Percentiles rank a stretch among this genome's conserved stretches.
Conservation (phyloP, 2,329 filamentous ascomycete species). For the Colletotrichum orchidophilum region DNA sequence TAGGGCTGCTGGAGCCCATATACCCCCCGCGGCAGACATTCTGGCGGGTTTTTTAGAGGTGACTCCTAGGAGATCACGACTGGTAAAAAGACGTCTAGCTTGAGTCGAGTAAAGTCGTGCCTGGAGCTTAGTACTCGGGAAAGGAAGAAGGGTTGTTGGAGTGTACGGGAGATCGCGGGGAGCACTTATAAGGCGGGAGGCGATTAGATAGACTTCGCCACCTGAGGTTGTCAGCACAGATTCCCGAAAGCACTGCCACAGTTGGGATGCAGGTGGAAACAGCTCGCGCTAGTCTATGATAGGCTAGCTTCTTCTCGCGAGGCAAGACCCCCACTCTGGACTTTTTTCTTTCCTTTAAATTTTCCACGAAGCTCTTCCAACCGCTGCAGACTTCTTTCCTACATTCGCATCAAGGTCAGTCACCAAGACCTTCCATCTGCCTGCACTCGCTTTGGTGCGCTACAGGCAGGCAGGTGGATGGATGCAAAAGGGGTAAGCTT, state of each 20-base stretch:
- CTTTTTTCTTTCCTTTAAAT: conserved; percentile 31
- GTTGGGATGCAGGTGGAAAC: conserved; percentile 38
- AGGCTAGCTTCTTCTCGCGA: conserved; percentile 38
- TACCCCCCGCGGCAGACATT: conserved; percentile 66
- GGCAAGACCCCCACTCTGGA: conserved; percentile 8
- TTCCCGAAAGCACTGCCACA: conserved; percentile 47
- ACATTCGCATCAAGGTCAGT: conserved; percentile 36
- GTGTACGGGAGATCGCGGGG: conserved; percentile 35
- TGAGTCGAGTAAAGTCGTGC: neutral
- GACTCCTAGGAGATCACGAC: conserved; percentile 23
- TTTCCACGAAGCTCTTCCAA: conserved; percentile 40
- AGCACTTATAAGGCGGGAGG: conserved; percentile 34
- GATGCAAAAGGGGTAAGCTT: conserved; percentile 29
- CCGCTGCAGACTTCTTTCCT: conserved; percentile 34
- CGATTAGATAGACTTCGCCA: conserved; percentile 39
- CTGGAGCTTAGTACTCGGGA: neutral
- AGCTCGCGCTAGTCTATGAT: conserved; percentile 28
- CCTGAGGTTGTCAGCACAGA: conserved; percentile 27
- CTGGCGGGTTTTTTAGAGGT: conserved; percentile 39
- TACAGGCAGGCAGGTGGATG: neutral
- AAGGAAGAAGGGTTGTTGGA: neutral
- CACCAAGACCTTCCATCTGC: conserved; percentile 12
- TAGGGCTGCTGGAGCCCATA: conserved; percentile 66
- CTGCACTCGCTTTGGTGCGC: neutral
- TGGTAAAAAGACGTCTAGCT: neutral